Evolutionary conservation across 2,329 filamentous ascomycete genomes (phyloP).

Genomic region (Fusarium torreyae): DNA sequence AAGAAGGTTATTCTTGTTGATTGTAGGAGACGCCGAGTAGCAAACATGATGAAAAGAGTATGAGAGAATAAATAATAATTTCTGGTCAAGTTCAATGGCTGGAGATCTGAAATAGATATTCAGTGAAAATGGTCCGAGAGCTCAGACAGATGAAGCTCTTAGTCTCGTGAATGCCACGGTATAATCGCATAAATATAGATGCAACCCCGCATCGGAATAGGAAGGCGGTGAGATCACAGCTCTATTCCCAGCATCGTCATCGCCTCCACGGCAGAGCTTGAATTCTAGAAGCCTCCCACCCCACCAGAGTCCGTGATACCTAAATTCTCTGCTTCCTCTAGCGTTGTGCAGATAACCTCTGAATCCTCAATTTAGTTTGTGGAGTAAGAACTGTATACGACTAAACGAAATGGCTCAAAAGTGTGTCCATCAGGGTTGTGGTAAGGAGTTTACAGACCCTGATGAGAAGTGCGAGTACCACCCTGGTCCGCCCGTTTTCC

Average conservation of each 20-base stretch:
- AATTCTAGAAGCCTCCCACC: conserved; percentile 62
- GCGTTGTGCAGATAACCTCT: conserved; percentile 10
- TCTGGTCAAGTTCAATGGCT: not conserved
- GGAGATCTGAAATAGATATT: not conserved
- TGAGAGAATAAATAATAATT: not conserved
- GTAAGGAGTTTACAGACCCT: conserved; percentile 86
- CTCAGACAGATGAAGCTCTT: conserved; percentile 6
- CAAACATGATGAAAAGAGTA: conserved; percentile 61
- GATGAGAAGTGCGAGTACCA: conserved; percentile 92
- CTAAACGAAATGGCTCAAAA: conserved; percentile 76
- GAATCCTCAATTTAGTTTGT: conserved; percentile 12
- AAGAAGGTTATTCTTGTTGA: conserved; percentile 81
- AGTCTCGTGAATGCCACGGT: conserved; percentile 10
- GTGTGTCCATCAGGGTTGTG: conserved; percentile 97
- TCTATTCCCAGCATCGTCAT: conserved; percentile 49
- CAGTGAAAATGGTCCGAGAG: conserved; percentile 34
- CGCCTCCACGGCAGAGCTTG: conserved; percentile 29
- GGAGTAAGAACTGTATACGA: conserved; percentile 5
- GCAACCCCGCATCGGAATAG: conserved; percentile 53
- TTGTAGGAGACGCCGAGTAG: conserved; percentile 65
- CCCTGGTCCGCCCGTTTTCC: conserved; percentile 93
- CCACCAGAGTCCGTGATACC: conserved; percentile 45
- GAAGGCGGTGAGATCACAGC: conserved; percentile 55
- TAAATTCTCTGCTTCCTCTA: conserved; percentile 21
- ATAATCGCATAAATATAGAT: conserved; percentile 27